phyloP scores from a whole-genome alignment of 2,329 filamentous ascomycete species.

The Penicillium occitanis region DNA sequence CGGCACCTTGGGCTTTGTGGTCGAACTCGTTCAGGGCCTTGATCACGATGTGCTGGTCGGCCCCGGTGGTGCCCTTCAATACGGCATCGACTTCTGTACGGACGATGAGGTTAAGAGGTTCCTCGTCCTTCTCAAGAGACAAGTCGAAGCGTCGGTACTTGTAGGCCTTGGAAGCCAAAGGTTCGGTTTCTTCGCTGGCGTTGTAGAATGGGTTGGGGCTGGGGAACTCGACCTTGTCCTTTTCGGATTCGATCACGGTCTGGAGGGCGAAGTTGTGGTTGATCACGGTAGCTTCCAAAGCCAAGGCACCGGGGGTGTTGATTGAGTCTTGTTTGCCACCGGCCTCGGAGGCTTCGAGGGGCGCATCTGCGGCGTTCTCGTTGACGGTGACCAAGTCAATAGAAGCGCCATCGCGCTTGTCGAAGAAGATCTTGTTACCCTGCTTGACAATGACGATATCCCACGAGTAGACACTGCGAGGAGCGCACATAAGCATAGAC shows the following conservation, averaged over 20 bases:
- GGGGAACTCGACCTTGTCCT: slow-evolving; percentile 75
- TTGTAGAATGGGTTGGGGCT: slow-evolving; percentile 98
- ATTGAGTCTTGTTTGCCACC: slow-evolving; percentile 77
- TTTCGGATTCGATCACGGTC: slow-evolving; percentile 80
- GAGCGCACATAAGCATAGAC: slow-evolving; percentile 98
- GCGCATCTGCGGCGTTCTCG: slow-evolving; percentile 95
- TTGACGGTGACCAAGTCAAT: slow-evolving; percentile 99
- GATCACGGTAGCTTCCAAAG: slow-evolving; percentile 98
- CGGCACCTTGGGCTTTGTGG: slow-evolving; percentile 92
- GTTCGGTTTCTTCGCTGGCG: slow-evolving; percentile 84
- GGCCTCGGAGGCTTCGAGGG: slow-evolving; percentile 78
- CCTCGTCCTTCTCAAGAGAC: slow-evolving; percentile 84
- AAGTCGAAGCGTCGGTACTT: slow-evolving; percentile 97
- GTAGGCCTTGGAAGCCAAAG: slow-evolving; percentile 94
- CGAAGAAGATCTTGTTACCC: slow-evolving; percentile 95
- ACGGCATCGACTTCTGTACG: slow-evolving; percentile 94
- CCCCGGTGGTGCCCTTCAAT: slow-evolving; percentile 88
- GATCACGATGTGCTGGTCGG: slow-evolving; percentile 87
- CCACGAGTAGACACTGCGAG: slow-evolving; percentile 96
- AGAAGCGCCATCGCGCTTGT: slow-evolving; percentile 94
- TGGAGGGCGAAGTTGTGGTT: slow-evolving; percentile 99
- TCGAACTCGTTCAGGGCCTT: slow-evolving; percentile 99
- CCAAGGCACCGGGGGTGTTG: slow-evolving; percentile 89
- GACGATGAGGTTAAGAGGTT: slow-evolving; percentile 88
- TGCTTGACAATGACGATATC: slow-evolving; percentile 92